These are phyloP conservation scores for Xylariaceae sp. DNA, from an alignment of 2,329 filamentous ascomycete species.

Conservation along the genomic window DNA sequence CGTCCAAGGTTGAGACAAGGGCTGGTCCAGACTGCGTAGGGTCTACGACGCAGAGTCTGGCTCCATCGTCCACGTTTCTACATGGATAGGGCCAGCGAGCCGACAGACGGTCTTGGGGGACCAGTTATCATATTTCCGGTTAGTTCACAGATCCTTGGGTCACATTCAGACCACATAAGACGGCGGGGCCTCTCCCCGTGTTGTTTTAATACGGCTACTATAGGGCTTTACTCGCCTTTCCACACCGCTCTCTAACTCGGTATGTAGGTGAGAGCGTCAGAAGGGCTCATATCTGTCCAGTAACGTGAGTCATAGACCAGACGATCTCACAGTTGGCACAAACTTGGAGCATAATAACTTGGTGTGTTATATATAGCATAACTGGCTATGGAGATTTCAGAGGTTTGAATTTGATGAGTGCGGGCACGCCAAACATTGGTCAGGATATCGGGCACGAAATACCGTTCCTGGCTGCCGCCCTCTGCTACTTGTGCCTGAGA, in stretches of 20 bases:
- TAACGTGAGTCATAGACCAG: no score
- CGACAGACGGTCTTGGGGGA: constrained; percentile 16
- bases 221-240: background rate
- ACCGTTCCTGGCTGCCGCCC: background rate
- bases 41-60: constrained; percentile 9
- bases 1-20: background rate
- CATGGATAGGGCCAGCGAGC: constrained; percentile 19
- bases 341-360: background rate
- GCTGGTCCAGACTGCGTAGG: no score
- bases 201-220: background rate
- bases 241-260: background rate
- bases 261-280: background rate
- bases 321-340: no score
- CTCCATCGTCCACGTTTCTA: constrained; percentile 25
- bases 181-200: background rate
- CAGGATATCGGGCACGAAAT: background rate
- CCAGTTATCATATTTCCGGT: constrained; percentile 26
- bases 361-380: background rate
- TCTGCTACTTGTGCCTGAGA: background rate
- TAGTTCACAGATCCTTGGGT: constrained; percentile 17
- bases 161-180: background rate
- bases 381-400: background rate
- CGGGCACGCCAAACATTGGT: background rate
- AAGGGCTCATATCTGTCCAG: background rate
- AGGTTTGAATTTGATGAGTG: background rate